Conservation (phyloP, 805 yeast species). For the Hanseniaspora valbyensis region DNA sequence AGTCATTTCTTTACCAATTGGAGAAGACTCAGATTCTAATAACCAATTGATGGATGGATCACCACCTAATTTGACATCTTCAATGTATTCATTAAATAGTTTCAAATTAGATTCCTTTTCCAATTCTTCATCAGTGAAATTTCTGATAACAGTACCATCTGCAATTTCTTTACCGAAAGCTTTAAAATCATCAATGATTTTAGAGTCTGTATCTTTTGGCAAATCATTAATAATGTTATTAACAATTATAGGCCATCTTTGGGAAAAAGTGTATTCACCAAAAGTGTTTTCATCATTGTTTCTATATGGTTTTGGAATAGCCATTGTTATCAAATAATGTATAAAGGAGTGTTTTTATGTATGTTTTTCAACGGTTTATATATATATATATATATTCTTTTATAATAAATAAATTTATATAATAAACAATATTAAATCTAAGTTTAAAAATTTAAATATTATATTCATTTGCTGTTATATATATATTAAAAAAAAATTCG, state of each 20-base stretch:
- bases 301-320: constrained; percentile 35
- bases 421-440: too few relatives aligned
- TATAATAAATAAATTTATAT: too few relatives aligned
- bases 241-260: constrained; percentile 81
- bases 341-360: background rate
- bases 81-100: constrained; percentile 48
- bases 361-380: background rate
- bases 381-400: background rate
- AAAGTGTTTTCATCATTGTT: constrained; percentile 68
- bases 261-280: constrained; percentile 65
- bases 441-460: too few relatives aligned
- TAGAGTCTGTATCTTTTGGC: constrained; percentile 25
- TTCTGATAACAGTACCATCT: constrained; percentile 33
- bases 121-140: constrained; percentile 35
- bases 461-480: too few relatives aligned
- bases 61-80: background rate
- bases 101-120: constrained; percentile 34
- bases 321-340: constrained; percentile 15
- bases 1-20: constrained; percentile 30
- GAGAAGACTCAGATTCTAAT: background rate
- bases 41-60: constrained; percentile 12
- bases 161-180: constrained; percentile 31
- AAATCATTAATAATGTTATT: constrained; percentile 58
- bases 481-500: too few relatives aligned
- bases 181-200: constrained; percentile 23